These are phyloP conservation scores for Penicillium frequentans DNA, from an alignment of 2,329 filamentous ascomycete species.

Conservation along the genomic window DNA sequence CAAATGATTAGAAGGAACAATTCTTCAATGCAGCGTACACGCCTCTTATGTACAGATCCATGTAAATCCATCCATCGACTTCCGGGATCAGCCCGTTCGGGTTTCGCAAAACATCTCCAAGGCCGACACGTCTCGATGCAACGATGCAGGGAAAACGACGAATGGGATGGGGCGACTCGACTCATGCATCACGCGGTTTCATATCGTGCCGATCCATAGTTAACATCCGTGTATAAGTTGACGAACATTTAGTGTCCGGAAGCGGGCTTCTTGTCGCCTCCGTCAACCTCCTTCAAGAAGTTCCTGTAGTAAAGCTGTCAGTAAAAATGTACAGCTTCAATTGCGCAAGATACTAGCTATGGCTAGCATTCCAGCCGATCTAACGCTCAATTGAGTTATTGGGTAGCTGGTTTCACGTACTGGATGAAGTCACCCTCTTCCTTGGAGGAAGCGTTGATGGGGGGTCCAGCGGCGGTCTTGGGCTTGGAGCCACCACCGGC, in stretches of 20 bases:
- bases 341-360: neutral
- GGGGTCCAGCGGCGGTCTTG: conserved; percentile 47
- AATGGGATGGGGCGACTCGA: conserved; percentile 13
- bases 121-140: conserved; percentile 12
- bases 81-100: conserved; percentile 12
- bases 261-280: conserved; percentile 46
- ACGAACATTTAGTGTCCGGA: conserved; percentile 36
- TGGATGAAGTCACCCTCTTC: conserved; percentile 69
- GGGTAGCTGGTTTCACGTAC: conserved; percentile 45
- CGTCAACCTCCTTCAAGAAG: conserved; percentile 52
- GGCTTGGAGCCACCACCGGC: conserved; percentile 44
- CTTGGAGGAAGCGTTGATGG: conserved; percentile 65
- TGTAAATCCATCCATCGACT: conserved; percentile 16
- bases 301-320: conserved; percentile 39
- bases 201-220: conserved; percentile 16
- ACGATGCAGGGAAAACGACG: conserved; percentile 12
- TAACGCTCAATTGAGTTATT: neutral
- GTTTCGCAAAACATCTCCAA: conserved; percentile 7
- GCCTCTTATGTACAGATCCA: conserved; percentile 29
- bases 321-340: neutral
- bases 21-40: conserved; percentile 30
- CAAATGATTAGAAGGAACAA: conserved; percentile 10
- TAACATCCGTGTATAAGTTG: conserved; percentile 12
- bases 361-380: neutral
- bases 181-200: conserved; percentile 13